Evolutionary conservation across 2,329 filamentous ascomycete species (phyloP), one percentile per base, ranked within the genome.

Genomic region (Apiospora koreana): DNA sequence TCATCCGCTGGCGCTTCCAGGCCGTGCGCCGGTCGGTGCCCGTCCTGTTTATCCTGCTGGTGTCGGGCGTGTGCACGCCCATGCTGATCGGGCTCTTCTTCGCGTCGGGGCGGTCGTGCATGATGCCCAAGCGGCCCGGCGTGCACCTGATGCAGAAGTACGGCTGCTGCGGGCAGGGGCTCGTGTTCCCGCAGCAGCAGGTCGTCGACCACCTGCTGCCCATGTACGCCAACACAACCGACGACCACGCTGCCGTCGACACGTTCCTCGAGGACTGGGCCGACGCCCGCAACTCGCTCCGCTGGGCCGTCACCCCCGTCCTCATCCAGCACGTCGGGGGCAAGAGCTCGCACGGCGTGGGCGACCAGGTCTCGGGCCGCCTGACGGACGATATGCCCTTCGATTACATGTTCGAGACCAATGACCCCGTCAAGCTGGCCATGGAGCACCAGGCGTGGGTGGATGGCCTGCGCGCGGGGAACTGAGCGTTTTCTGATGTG

Each of bases 281-380:
- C 0, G 69, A 79, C 43, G 54, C 21, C 25, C 72, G 71, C 1
- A 69, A 69, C 0, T 70, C 25, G 1, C 66, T 78, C 16, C 74
- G 76, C 18, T 78, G 74, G 74, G 77, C 76, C 7, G 68, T 78
- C 38, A 78, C 75, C 6, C 77, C 76, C 0, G 76, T 77, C 8
- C 70, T 78, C 41, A 75, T 78, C 67, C 77, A 78, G 68, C 77
- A 78, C 66, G 71, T 78, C 1, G 76, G 77, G 3, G 75, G 76
- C 3, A 72, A 74, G 62, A 78, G 77, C 46, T 74, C 73, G 16
- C 76, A 78, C 62, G 73, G 73, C 8, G 75, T 66, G 43, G 72
- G 70, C 14, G 68, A 67, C 50, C 68, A 71, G 70, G 68, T 41
- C 65, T 64, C 28, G 23, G 75, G 75, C 68, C 66, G 35, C 21